phyloP scores from a whole-genome alignment of 2,329 filamentous ascomycete genomes.

The Claviceps purpurea region DNA sequence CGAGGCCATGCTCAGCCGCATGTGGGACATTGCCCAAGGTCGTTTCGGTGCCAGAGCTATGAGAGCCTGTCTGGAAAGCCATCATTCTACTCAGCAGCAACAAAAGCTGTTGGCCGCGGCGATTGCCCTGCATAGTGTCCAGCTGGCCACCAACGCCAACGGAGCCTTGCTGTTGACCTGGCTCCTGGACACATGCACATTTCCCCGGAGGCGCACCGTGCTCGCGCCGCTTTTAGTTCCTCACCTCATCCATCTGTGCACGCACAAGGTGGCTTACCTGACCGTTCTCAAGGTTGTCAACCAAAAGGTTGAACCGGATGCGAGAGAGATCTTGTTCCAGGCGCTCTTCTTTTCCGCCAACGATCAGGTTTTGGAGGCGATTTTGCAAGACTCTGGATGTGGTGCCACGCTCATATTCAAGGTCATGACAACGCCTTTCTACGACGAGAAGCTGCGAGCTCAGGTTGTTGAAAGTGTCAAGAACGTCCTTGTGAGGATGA shows the following conservation, averaged over 20 bases:
- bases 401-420: constrained; percentile 97
- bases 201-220: constrained; percentile 80
- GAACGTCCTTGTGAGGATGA: constrained; percentile 75
- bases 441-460: constrained; percentile 77
- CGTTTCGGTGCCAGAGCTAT: constrained; percentile 91
- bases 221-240: constrained; percentile 85
- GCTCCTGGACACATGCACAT: constrained; percentile 97
- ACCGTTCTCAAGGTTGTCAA: constrained; percentile 98
- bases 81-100: constrained; percentile 88
- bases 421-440: constrained; percentile 92
- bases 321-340: constrained; percentile 76
- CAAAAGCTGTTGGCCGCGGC: constrained; percentile 88
- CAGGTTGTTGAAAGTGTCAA: constrained; percentile 90
- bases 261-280: constrained; percentile 94
- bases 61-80: constrained; percentile 92
- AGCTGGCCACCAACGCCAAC: constrained; percentile 91
- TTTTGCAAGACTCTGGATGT: constrained; percentile 80
- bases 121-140: constrained; percentile 92
- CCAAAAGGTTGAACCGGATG: constrained; percentile 87
- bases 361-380: constrained; percentile 77
- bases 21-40: constrained; percentile 89
- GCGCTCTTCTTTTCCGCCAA: constrained; percentile 86
- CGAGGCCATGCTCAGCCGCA: constrained; percentile 84
- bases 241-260: constrained; percentile 88
- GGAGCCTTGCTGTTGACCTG: constrained; percentile 88